Evolutionary conservation across 306 rosid species (phyloP), one percentile per base, ranked within the genome.

Genomic region (Vigna reflexopilosa): DNA sequence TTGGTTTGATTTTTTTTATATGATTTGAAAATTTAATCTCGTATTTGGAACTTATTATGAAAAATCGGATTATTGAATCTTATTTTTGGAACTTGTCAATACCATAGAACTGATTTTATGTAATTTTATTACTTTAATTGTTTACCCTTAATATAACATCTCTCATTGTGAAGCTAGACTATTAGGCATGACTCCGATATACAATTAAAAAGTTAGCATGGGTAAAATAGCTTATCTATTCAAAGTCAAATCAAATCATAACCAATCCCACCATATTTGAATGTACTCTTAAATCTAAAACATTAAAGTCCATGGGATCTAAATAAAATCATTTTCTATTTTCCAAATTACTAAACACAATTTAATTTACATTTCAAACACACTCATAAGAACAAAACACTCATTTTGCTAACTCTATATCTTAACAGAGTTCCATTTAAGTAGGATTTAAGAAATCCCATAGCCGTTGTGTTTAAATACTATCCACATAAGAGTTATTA

Each of bases 351-450:
- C 20, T 14, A 63, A 63, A 34, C 14, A 64, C 45, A 32, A 32
- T 32, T 62, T 62, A 44, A 61, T 15, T 61, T 28, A 28, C 19
- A 59, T 47, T 68, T 17, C 42, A 68, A 68, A 26, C 24, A 24
- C 73, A 26, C 40, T 3, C 34, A 14, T 45, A 68, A 67, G 26
- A 57, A 24, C 30, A 22, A 81, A 22, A 1, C 15, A 48, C 30
- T 36, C 71, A 76, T 36, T 38, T 48, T 68, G 70, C 30, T 69
- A 26, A 64, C 48, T 67, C 54, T 45, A 14, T n/a, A 20, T 48
- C 58, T 36, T 26, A 65, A 78, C 64, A 9, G 16, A 72, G 38
- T 48, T 65, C 24, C 72, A 72, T 69, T 32, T 15, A 45, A 58
- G 75, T 45, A 71, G 45, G 17, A 57, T 24, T 57, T 24, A 30